These are phyloP conservation scores for Exophiala oligosperma DNA, from an alignment of 2,329 filamentous ascomycete species.

Conservation along the genomic window DNA sequence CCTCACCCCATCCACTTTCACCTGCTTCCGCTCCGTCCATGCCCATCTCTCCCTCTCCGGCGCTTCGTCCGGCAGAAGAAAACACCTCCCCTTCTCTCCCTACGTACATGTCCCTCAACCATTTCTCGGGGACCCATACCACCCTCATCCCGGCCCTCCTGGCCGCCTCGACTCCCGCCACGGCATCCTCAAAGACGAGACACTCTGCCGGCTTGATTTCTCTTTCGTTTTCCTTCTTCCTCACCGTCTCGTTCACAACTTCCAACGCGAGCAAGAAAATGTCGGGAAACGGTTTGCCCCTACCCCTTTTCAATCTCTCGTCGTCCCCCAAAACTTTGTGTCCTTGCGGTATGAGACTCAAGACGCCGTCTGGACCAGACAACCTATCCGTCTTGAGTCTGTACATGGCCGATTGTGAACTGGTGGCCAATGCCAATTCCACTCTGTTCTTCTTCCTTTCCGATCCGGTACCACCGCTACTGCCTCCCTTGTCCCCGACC, in stretches of 20 bases:
- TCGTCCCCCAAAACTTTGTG: constrained; percentile 77
- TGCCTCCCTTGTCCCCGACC: too few relatives aligned
- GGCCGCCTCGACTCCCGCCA: constrained; percentile 87
- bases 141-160: constrained; percentile 91
- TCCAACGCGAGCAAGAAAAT: constrained; percentile 86
- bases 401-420: background rate
- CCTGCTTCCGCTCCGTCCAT: constrained; percentile 48
- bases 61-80: constrained; percentile 62
- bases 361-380: background rate
- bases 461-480: background rate
- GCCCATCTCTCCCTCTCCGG: constrained; percentile 38
- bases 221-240: constrained; percentile 42
- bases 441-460: background rate
- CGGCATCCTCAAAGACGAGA: constrained; percentile 91
- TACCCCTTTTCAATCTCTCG: constrained; percentile 67
- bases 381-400: background rate
- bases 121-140: constrained; percentile 84
- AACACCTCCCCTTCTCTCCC: constrained; percentile 78
- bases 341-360: background rate
- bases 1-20: constrained; percentile 60
- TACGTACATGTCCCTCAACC: constrained; percentile 70
- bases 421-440: constrained; percentile 1
- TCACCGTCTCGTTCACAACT: constrained; percentile 75
- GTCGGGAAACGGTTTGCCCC: constrained; percentile 90
- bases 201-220: constrained; percentile 80